Evolutionary conservation across 805 yeast species (phyloP).

Genomic region (Ogataea nonfermentans): DNA sequence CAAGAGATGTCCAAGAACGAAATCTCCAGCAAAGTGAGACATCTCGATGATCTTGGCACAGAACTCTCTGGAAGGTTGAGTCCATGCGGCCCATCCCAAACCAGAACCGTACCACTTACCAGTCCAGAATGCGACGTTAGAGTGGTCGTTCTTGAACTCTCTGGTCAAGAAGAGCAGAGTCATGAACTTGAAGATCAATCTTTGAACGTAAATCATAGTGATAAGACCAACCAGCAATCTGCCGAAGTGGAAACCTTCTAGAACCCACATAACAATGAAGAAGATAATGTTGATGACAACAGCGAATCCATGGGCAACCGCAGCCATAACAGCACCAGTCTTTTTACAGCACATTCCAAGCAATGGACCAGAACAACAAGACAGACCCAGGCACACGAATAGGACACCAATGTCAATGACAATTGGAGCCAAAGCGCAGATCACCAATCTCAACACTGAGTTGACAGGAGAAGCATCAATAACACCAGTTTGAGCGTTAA

Average conservation of each 20-base stretch:
- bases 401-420: slow-evolving; percentile 85
- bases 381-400: slow-evolving; percentile 70
- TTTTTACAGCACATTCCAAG: slow-evolving; percentile 93
- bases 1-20: slow-evolving; percentile 85
- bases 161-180: slow-evolving; percentile 79
- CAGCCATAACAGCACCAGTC: slow-evolving; percentile 95
- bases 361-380: slow-evolving; percentile 97
- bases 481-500: slow-evolving; percentile 87
- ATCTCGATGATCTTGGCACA: slow-evolving; percentile 90
- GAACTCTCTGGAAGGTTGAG: slow-evolving; percentile 96
- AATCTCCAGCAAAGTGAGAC: slow-evolving; percentile 96
- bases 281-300: slow-evolving; percentile 83
- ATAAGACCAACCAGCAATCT: slow-evolving; percentile 85
- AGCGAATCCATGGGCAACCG: slow-evolving; percentile 92
- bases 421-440: slow-evolving; percentile 88
- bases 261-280: slow-evolving; percentile 95
- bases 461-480: slow-evolving; percentile 53
- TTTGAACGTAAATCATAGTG: slow-evolving; percentile 82
- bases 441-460: slow-evolving; percentile 67
- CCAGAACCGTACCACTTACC: slow-evolving; percentile 99
- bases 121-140: slow-evolving; percentile 99
- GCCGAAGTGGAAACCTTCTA: slow-evolving; percentile 87
- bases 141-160: slow-evolving; percentile 92
- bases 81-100: slow-evolving; percentile 88
- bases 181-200: slow-evolving; percentile 81